phyloP scores from a whole-genome alignment of 805 yeast genomes.

The Ogataea haglerorum region DNA sequence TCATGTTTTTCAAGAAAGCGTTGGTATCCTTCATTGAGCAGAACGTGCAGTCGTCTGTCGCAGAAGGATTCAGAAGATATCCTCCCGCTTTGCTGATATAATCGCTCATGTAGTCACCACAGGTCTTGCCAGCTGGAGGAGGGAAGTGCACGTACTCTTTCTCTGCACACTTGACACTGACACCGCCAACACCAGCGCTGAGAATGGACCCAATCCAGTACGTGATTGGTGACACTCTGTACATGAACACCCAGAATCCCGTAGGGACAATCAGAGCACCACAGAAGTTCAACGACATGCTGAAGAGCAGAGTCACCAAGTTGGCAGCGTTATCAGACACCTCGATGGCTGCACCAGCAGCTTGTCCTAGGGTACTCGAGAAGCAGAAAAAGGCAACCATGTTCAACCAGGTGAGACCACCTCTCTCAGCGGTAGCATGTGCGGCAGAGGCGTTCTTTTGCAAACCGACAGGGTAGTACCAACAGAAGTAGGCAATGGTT shows the following conservation, averaged over 20 bases:
- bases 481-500: conserved; percentile 58
- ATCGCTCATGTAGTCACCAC: conserved; percentile 49
- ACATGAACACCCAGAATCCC: conserved; percentile 81
- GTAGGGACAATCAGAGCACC: conserved; percentile 65
- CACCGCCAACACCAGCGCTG: conserved; percentile 52
- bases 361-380: conserved; percentile 56
- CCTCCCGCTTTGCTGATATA: conserved; percentile 44
- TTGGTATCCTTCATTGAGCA: conserved; percentile 61
- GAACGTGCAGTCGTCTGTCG: conserved; percentile 55
- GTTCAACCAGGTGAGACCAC: conserved; percentile 46
- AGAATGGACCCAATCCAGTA: conserved; percentile 58
- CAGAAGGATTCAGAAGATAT: conserved; percentile 37
- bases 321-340: conserved; percentile 63
- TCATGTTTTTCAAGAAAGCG: conserved; percentile 47
- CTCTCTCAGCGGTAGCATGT: conserved; percentile 46
- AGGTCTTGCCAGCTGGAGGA: conserved; percentile 56
- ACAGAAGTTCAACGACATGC: conserved; percentile 66
- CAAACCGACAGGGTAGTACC: conserved; percentile 74
- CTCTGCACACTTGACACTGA: conserved; percentile 43
- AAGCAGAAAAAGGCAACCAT: conserved; percentile 48
- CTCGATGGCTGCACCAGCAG: conserved; percentile 57
- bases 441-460: conserved; percentile 55
- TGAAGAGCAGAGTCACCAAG: conserved; percentile 52
- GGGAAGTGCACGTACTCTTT: conserved; percentile 46
- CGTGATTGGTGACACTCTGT: conserved; percentile 67